These are phyloP conservation scores for Retiboletus flavoniger DNA, from an alignment of 1,284 basidiomycete genomes.

Conservation along the genomic window DNA sequence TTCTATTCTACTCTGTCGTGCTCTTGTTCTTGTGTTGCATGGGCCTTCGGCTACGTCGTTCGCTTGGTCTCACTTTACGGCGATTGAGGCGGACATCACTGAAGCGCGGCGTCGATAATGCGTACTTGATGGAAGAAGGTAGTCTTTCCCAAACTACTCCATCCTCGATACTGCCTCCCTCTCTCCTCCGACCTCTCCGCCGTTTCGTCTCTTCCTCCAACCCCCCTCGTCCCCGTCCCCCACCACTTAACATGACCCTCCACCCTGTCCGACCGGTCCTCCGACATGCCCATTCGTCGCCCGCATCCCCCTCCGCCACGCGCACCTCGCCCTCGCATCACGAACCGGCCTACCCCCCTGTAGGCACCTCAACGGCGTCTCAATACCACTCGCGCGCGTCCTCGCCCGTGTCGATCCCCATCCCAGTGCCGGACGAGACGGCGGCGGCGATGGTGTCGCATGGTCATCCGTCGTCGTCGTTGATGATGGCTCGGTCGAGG, in stretches of 20 bases:
- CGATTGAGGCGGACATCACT: slow-evolving; percentile 42
- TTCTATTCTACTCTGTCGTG: slow-evolving; percentile 52
- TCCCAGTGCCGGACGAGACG: slow-evolving; percentile 26
- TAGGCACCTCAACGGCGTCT: slow-evolving; percentile 31
- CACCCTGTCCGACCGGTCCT: slow-evolving; percentile 21
- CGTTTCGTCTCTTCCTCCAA: slow-evolving; percentile 36
- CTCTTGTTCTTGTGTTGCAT: slow-evolving; percentile 43
- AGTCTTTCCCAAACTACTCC: slow-evolving; percentile 31
- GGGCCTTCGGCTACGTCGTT: slow-evolving; percentile 55
- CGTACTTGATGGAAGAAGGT: slow-evolving; percentile 64
- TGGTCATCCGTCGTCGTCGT: slow-evolving; percentile 18
- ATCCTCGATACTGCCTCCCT: slow-evolving; percentile 29
- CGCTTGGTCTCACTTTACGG: slow-evolving; percentile 47
- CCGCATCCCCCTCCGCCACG: slow-evolving; percentile 22
- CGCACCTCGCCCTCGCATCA: slow-evolving; percentile 18
- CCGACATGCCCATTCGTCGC: slow-evolving; percentile 26
- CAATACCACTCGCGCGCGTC: slow-evolving; percentile 34
- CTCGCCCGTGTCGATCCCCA: slow-evolving; percentile 38
- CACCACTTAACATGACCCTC: slow-evolving; percentile 29
- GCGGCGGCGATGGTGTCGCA: slow-evolving; percentile 10
- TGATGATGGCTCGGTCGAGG: slow-evolving; percentile 51
- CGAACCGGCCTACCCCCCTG: slow-evolving; percentile 20
- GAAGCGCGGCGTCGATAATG: slow-evolving; percentile 41
- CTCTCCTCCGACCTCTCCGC: slow-evolving; percentile 42
- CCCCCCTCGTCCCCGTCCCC: slow-evolving; percentile 30